phyloP scores from a whole-genome alignment of 78 protist genomes.

The Bigelowiella natans region DNA sequence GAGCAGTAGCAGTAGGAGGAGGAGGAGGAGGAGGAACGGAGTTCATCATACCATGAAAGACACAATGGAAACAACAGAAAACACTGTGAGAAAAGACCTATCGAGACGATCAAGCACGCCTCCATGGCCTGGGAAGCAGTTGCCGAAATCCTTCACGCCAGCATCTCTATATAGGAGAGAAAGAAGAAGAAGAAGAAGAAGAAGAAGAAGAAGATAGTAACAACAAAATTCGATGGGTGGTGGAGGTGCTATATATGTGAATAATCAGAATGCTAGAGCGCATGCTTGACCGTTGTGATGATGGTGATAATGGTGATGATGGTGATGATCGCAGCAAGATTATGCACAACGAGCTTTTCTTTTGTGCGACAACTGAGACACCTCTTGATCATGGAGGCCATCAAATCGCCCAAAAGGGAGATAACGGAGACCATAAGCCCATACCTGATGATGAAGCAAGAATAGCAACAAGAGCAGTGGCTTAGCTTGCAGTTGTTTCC shows the following conservation, averaged over 20 bases:
- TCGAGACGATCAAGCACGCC: not conserved
- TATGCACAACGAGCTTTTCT: too few relatives aligned
- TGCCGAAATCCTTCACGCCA: not conserved
- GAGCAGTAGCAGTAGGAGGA: not conserved
- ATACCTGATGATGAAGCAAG: not conserved
- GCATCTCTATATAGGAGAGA: not conserved
- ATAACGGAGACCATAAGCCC: not conserved
- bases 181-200: too few relatives aligned
- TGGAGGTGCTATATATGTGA: not conserved
- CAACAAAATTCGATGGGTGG: not conserved
- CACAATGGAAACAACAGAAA: not conserved
- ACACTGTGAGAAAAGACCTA: not conserved
- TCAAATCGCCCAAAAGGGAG: not conserved
- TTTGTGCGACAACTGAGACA: too few relatives aligned
- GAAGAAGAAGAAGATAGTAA: too few relatives aligned
- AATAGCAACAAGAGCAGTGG: too few relatives aligned
- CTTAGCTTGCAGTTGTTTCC: too few relatives aligned
- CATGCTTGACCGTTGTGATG: not conserved
- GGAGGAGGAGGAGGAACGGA: not conserved
- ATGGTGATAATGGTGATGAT: too few relatives aligned
- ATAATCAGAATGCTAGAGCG: not conserved
- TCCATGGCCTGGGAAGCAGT: not conserved
- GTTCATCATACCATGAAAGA: not conserved
- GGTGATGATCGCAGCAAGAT: too few relatives aligned
- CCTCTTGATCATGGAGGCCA: not conserved